phyloP scores from a whole-genome alignment of 805 yeast species.

The Metschnikowia chrysomelidarum region DNA sequence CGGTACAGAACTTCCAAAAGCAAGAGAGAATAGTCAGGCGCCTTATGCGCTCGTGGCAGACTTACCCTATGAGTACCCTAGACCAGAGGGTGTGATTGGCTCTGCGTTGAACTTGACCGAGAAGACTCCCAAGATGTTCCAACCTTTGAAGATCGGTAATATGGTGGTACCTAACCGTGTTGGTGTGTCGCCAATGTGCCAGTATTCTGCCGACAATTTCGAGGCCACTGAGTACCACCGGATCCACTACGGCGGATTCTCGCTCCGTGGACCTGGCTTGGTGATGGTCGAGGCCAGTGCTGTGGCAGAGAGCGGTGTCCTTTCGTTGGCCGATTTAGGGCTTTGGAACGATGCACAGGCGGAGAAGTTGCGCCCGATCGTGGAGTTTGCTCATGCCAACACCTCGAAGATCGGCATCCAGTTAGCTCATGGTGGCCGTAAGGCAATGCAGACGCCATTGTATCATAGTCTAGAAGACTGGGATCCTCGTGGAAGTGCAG shows the following conservation, averaged over 20 bases:
- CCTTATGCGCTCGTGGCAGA: slow-evolving; percentile 1
- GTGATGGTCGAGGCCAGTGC: slow-evolving; percentile 60
- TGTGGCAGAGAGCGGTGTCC: slow-evolving; percentile 37
- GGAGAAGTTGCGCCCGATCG: slow-evolving; percentile 47
- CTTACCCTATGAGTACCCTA: slow-evolving; percentile 2
- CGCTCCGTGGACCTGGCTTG: slow-evolving; percentile 55
- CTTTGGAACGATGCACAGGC: slow-evolving; percentile 46
- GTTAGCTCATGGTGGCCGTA: slow-evolving; percentile 54
- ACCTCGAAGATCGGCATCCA: slow-evolving; percentile 46
- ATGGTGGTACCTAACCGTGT: slow-evolving; percentile 38
- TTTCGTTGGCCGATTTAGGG: slow-evolving; percentile 13
- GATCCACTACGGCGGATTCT: slow-evolving; percentile 57
- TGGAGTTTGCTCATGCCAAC: slow-evolving; percentile 45
- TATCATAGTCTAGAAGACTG: slow-evolving; percentile 13
- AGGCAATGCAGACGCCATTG: slow-evolving; percentile 24
- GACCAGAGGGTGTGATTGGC: slow-evolving; percentile 1
- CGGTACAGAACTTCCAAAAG: slow-evolving; percentile 1
- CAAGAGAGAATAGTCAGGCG: background rate
- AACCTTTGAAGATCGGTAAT: slow-evolving; percentile 44
- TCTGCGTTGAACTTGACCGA: slow-evolving; percentile 1
- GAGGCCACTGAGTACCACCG: slow-evolving; percentile 47
- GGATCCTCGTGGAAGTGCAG: slow-evolving; percentile 2
- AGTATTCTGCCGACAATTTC: slow-evolving; percentile 40
- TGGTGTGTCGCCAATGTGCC: slow-evolving; percentile 52
- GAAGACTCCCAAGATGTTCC: slow-evolving; percentile 33